Evolutionary conservation across 441 rosid species (phyloP).

Genomic region (Codiaeum variegatum): DNA sequence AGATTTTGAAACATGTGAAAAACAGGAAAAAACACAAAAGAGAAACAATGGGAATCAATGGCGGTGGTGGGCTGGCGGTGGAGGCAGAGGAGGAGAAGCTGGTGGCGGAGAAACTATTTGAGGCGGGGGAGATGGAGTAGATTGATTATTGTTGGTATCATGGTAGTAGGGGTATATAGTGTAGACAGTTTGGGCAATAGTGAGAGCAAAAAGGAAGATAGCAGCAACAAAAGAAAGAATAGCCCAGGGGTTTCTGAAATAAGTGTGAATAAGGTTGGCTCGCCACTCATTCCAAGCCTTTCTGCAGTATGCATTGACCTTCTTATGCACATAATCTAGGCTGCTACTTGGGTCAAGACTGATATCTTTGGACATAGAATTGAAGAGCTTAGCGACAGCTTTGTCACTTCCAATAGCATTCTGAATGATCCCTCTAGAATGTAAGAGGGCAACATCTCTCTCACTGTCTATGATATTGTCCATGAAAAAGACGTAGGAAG

Average conservation of each 20-base stretch:
- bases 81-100: slow-evolving; percentile 2
- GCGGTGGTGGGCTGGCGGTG: neutral
- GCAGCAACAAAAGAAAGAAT: slow-evolving; percentile 32
- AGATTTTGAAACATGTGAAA: too few relatives aligned
- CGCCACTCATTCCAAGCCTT: slow-evolving; percentile 43
- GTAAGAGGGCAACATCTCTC: slow-evolving; percentile 39
- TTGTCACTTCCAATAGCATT: slow-evolving; percentile 39
- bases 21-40: too few relatives aligned
- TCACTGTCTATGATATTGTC: slow-evolving; percentile 37
- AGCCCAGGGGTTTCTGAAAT: slow-evolving; percentile 44
- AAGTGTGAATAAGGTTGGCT: slow-evolving; percentile 36
- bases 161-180: slow-evolving; percentile 6
- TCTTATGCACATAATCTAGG: slow-evolving; percentile 22
- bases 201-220: slow-evolving; percentile 37
- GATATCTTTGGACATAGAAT: slow-evolving; percentile 33
- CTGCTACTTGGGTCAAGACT: slow-evolving; percentile 30
- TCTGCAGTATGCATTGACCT: slow-evolving; percentile 29
- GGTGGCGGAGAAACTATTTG: neutral
- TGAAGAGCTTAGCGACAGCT: slow-evolving; percentile 44
- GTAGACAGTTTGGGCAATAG: slow-evolving; percentile 28
- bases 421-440: slow-evolving; percentile 38
- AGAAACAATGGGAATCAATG: neutral
- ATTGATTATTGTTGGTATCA: too few relatives aligned
- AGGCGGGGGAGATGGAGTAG: neutral
- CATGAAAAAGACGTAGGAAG: slow-evolving; percentile 41